phyloP scores from a whole-genome alignment of 75 land plant genomes.

The Gnetum montanum region DNA sequence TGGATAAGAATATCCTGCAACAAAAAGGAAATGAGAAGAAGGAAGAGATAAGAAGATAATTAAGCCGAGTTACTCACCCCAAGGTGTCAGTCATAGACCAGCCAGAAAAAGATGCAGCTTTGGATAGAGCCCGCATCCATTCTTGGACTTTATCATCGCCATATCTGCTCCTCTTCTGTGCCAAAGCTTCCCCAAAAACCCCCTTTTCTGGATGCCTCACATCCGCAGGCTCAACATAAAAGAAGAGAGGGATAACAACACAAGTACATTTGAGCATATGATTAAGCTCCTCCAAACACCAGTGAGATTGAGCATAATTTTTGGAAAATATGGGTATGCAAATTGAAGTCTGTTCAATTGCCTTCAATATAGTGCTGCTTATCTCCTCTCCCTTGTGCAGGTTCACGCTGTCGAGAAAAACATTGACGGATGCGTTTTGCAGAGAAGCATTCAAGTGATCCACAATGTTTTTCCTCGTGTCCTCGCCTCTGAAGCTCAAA shows the following conservation, averaged over 20 bases:
- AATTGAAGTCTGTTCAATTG: neutral
- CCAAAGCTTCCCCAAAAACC: neutral
- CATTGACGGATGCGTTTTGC: neutral
- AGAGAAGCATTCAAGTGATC: constrained; percentile 7
- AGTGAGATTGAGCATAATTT: constrained; percentile 2
- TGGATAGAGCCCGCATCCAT: constrained; percentile 4
- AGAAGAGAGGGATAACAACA: constrained; percentile 3
- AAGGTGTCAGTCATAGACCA: constrained; percentile 3
- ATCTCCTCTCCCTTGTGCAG: neutral
- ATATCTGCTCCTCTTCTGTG: neutral
- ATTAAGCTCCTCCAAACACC: constrained; percentile 3
- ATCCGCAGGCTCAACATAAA: constrained; percentile 1
- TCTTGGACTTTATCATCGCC: neutral
- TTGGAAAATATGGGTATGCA: constrained; percentile 3
- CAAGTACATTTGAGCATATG: neutral
- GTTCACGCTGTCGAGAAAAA: neutral
- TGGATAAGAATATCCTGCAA: no score
- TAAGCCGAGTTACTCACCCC: neutral
- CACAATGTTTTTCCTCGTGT: neutral
- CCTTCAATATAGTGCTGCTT: neutral
- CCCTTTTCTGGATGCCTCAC: neutral
- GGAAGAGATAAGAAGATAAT: no score
- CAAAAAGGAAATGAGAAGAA: no score
- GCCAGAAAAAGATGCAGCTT: constrained; percentile 7
- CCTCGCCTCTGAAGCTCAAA: constrained; percentile 7